Percentiles rank a stretch among this genome's conserved stretches.
phyloP scores from a whole-genome alignment of 176 grass and related monocot species.

The Saccharum officinarum region DNA sequence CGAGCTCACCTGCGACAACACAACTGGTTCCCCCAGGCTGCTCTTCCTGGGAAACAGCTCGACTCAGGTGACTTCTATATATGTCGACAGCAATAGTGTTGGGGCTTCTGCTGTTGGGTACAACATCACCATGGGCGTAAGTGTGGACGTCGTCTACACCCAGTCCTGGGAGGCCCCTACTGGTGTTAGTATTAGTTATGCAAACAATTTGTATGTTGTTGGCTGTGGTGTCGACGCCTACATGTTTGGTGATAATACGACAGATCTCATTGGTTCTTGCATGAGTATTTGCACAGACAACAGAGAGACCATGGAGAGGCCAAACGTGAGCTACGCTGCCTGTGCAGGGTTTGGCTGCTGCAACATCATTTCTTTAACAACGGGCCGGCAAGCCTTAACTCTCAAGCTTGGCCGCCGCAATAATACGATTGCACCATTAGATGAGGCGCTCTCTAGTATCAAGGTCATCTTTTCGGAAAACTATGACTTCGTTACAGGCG shows the following conservation, averaged over 20 bases:
- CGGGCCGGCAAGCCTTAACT: too few relatives aligned
- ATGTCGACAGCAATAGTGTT: not conserved
- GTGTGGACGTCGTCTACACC: not conserved
- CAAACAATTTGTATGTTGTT: too few relatives aligned
- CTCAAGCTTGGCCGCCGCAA: not conserved
- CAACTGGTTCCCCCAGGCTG: not conserved
- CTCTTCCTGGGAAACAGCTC: not conserved
- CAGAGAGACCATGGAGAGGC: not conserved
- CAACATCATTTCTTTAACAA: too few relatives aligned
- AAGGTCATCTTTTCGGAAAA: not conserved
- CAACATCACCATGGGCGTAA: not conserved
- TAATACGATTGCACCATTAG: too few relatives aligned
- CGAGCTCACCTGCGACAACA: not conserved
- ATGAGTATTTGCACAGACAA: not conserved
- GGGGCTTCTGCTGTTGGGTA: not conserved
- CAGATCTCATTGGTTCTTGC: not conserved
- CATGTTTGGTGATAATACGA: not conserved
- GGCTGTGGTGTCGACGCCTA: not conserved
- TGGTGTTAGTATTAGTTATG: not conserved
- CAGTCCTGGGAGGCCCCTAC: not conserved
- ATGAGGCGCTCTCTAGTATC: too few relatives aligned
- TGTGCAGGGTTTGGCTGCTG: not conserved
- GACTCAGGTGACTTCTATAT: not conserved
- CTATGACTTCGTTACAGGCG: not conserved
- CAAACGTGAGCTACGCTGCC: not conserved